These are phyloP conservation scores for Fusarium secorum DNA, from an alignment of 2,329 filamentous ascomycete species.

Conservation along the genomic window DNA sequence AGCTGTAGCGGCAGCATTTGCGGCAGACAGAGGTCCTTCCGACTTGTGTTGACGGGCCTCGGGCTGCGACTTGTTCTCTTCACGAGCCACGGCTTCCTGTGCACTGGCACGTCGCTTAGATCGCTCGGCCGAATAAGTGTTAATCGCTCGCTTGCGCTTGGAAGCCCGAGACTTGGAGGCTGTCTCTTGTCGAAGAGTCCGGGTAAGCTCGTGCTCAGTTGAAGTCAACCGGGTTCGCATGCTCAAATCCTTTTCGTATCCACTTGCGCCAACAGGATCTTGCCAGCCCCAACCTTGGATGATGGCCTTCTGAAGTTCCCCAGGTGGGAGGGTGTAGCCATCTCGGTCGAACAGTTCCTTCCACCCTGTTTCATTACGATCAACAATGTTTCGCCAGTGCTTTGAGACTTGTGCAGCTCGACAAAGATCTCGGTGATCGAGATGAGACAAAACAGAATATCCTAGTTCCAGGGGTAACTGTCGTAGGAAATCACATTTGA, in stretches of 20 bases:
- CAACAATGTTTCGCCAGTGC: conserved; percentile 89
- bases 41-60: conserved; percentile 63
- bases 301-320: conserved; percentile 87
- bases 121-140: conserved; percentile 56
- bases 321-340: conserved; percentile 78
- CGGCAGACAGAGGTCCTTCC: conserved; percentile 86
- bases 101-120: conserved; percentile 62
- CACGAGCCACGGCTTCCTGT: conserved; percentile 55
- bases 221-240: conserved; percentile 60
- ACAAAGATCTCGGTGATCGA: conserved; percentile 86
- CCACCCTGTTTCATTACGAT: conserved; percentile 95
- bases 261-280: conserved; percentile 77
- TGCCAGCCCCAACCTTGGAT: conserved; percentile 98
- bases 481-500: conserved; percentile 92
- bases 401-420: conserved; percentile 92
- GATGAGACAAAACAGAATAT: conserved; percentile 84
- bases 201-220: conserved; percentile 61
- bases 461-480: conserved; percentile 86
- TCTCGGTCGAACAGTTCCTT: conserved; percentile 89
- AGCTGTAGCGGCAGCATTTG: conserved; percentile 81
- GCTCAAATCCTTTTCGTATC: conserved; percentile 83
- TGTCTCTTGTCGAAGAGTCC: conserved; percentile 52
- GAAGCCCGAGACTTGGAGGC: conserved; percentile 57
- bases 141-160: conserved; percentile 64
- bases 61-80: conserved; percentile 50